These are phyloP conservation scores for Fusarium albidum DNA, from an alignment of 2,329 filamentous ascomycete species.

Conservation along the genomic window DNA sequence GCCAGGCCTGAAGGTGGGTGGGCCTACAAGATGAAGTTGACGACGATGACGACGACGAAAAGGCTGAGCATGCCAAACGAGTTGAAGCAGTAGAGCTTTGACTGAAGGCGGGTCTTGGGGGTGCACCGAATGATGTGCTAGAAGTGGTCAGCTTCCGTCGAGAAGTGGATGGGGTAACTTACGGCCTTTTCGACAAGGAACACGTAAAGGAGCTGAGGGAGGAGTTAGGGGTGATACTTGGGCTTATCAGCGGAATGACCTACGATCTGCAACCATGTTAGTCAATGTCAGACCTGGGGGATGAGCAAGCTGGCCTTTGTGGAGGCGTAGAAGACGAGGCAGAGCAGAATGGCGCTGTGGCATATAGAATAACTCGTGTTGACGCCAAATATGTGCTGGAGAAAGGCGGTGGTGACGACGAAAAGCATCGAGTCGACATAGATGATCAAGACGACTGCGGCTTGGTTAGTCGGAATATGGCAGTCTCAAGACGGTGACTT, in stretches of 20 bases:
- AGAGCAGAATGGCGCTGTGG: background rate
- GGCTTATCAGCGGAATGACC: background rate
- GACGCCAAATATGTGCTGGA: background rate
- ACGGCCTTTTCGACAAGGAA: slow-evolving; percentile 8
- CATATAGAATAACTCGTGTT: background rate
- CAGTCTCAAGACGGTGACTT: background rate
- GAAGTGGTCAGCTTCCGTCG: background rate
- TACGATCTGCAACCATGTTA: too few species aligned
- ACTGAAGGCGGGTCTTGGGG: background rate
- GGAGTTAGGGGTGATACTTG: background rate
- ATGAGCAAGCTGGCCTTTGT: background rate
- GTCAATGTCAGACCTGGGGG: background rate
- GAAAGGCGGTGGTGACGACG: background rate
- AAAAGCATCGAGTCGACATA: background rate
- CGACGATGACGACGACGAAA: background rate
- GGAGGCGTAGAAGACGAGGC: background rate
- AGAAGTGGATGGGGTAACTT: background rate
- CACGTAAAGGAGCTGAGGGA: slow-evolving; percentile 5
- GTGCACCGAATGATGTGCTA: slow-evolving; percentile 1
- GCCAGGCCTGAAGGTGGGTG: too few species aligned
- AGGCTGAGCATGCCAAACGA: background rate
- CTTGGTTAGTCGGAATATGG: background rate
- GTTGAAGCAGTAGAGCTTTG: slow-evolving; percentile 4
- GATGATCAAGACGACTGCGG: background rate
- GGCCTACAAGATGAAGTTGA: slow-evolving; percentile 9